Conservation (phyloP, 116 monocot genomes). For the Papilionanthe hybrid region DNA sequence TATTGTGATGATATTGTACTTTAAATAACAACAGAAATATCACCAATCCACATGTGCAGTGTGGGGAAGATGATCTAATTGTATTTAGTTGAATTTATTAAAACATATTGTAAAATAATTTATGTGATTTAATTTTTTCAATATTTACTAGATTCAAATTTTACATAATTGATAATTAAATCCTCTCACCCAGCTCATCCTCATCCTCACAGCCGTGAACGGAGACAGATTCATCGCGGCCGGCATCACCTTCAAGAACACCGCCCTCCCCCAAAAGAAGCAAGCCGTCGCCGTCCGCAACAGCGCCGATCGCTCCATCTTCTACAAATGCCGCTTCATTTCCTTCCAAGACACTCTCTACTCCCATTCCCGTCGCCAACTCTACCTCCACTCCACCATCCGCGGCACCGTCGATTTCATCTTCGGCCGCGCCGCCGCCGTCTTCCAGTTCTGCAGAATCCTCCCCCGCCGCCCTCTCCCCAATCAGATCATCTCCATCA, state of each 20-base stretch:
- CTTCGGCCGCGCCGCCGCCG: conserved; percentile 28
- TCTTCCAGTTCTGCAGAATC: conserved; percentile 21
- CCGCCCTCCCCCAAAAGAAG: conserved; percentile 25
- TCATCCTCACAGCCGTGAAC: conserved; percentile 14
- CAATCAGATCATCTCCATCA: conserved; percentile 13
- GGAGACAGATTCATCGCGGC: conserved; percentile 22
- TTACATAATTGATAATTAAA: too few relatives aligned
- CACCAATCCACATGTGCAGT: too few relatives aligned
- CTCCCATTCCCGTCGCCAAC: conserved; percentile 20
- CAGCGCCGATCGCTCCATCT: conserved; percentile 19
- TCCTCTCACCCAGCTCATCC: too few relatives aligned
- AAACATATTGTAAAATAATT: too few relatives aligned
- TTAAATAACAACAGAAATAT: too few relatives aligned
- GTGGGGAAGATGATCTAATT: too few relatives aligned
- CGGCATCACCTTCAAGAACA: conserved; percentile 38
- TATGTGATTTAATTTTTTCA: too few relatives aligned
- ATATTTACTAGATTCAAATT: too few relatives aligned
- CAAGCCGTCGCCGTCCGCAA: conserved; percentile 36
- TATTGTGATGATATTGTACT: too few relatives aligned
- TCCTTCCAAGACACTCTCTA: conserved; percentile 44
- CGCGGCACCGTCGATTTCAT: conserved; percentile 41
- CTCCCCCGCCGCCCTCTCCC: conserved; percentile 5
- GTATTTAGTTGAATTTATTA: too few relatives aligned
- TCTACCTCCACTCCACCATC: conserved; percentile 34
- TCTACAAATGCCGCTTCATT: conserved; percentile 35